A percentile compares a stretch with the other conserved stretches of the same genome.
Conservation (phyloP, 495 filamentous ascomycete species). For the Glonium stellatum region DNA sequence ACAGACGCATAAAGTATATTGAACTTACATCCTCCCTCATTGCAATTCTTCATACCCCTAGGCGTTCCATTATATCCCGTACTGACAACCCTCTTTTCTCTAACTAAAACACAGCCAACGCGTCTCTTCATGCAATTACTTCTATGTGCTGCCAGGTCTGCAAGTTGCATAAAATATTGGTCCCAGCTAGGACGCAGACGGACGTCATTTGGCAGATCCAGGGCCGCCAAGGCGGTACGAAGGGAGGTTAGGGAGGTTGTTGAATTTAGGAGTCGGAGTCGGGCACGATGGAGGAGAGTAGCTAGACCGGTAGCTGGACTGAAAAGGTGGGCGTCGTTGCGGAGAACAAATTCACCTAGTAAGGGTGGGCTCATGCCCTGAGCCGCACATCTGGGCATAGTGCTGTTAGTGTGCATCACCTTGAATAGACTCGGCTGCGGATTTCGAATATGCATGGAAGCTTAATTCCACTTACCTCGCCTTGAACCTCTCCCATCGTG, state of each 20-base stretch:
- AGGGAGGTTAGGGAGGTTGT: slow-evolving; percentile 63
- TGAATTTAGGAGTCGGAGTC: slow-evolving; percentile 78
- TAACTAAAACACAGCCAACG: slow-evolving; percentile 90
- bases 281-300: slow-evolving; percentile 67
- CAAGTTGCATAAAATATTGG: slow-evolving; percentile 93
- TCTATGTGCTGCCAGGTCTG: slow-evolving; percentile 81
- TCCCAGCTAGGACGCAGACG: slow-evolving; percentile 93
- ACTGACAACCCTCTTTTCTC: slow-evolving; percentile 78
- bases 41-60: slow-evolving; percentile 77
- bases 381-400: slow-evolving; percentile 38
- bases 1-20: not conserved
- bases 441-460: too few species aligned
- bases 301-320: slow-evolving; percentile 56
- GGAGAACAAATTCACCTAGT: slow-evolving; percentile 69
- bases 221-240: slow-evolving; percentile 55
- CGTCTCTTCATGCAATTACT: slow-evolving; percentile 98
- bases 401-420: too few species aligned
- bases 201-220: slow-evolving; percentile 69
- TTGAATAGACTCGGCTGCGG: too few species aligned
- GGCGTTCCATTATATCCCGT: slow-evolving; percentile 99
- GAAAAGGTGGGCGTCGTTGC: slow-evolving; percentile 74
- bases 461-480: slow-evolving; percentile 39
- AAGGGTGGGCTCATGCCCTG: slow-evolving; percentile 43
- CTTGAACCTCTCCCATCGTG: slow-evolving; percentile 71
- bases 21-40: slow-evolving; percentile 76